Evolutionary conservation across 2,329 filamentous ascomycete genomes (phyloP), one percentile per base, ranked within the genome.

Genomic region (Sclerotinia sclerotiorum): DNA sequence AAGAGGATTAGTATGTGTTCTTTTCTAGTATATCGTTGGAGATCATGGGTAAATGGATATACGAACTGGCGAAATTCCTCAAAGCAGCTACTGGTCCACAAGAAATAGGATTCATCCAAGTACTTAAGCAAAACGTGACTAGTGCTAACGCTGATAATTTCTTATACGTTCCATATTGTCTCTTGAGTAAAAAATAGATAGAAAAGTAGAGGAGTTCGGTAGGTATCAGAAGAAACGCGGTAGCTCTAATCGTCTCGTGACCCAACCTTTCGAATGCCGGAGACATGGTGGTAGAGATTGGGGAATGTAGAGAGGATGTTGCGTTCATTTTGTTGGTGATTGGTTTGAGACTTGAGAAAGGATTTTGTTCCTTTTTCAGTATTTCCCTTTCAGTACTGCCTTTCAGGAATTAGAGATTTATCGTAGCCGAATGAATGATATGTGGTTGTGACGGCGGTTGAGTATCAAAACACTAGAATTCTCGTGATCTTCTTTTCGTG

Each of bases 31-130:
- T 17, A 8, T 44, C 10, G 3, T 39, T n/a, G 27, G 35, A 13
- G 32, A 32, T 21, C 15, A 2, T 54, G 46, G 8, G 51, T 42
- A 35, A n/a, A 35, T 21, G 17, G 46, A 19, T 19, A 32, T 49
- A 61, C 76, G 69, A 73, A 80, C 79, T 72, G 42, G 74, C 75
- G 71, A 79, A 78, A 63, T 78, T 73, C 62, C 79, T 77, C 24
- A 79, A 55, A 65, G 75, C 77, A 71, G 72, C 70, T 51, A 73
- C 72, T 7, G 76, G 73, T 4, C 73, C 75, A 68, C 78, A 79
- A 44, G 72, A 70, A 61, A 79, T 71, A 8, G 78, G 77, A n/a
- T 76, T 72, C 10, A 76, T 51, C 51, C 69, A 74, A 35, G 76
- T 72, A 46, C 73, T 69, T 2, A 74, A 29, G 74, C 74, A 75